Base-by-base conservation (phyloP, 2,329 filamentous ascomycete species). In the Diplodia sapinea region DNA sequence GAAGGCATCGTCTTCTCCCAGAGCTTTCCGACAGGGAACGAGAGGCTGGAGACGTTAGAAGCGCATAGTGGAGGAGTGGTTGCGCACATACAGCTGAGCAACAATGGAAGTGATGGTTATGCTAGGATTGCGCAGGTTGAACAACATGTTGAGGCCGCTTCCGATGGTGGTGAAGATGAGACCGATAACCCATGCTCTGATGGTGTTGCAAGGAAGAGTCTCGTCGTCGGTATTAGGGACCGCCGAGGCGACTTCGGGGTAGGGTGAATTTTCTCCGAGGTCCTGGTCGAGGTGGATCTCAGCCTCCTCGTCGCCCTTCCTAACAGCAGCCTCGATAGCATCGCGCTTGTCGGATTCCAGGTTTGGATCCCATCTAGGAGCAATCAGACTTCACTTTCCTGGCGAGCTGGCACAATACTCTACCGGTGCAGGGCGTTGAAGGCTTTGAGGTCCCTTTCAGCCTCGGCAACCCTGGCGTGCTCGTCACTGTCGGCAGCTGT, bases 1-100 rank as follows among this genome's bases (percentile, higher is more conserved):
- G 59, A 84, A 73, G 69, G 87, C 85, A 84, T 85, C 9, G 13
- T 13, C 87, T 29, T 79, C 80, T 43, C 82, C 79, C 40, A 86
- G 85, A 62, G 86, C 77, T 31, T 80, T 79, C 62, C 66, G 2
- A 67, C 38, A 2, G 65, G 65, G 36, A 17, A 67, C 13, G 57
- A 61, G 4, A 71, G 55, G 3, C 64, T 66, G 40, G n/a, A 4
- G 2, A 6, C 3, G 20, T 66, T 15, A 66, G 33, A 15, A 13
- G 11, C 12, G 17, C 49, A 29, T 1, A 13, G 12, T n/a, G 1
- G 33, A 2, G 13, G 11, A 3, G n/a, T 15, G 3, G 1, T 36
- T 1, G 3, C 1, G 3, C 47, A 55, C 65, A 23, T 62, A 61
- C 65, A 72, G 70, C 69, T 83, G 83, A 8, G 79, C 79, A 4